Base-by-base conservation (phyloP, 768 basidiomycete genomes). In the Phylloporus scabripes region DNA sequence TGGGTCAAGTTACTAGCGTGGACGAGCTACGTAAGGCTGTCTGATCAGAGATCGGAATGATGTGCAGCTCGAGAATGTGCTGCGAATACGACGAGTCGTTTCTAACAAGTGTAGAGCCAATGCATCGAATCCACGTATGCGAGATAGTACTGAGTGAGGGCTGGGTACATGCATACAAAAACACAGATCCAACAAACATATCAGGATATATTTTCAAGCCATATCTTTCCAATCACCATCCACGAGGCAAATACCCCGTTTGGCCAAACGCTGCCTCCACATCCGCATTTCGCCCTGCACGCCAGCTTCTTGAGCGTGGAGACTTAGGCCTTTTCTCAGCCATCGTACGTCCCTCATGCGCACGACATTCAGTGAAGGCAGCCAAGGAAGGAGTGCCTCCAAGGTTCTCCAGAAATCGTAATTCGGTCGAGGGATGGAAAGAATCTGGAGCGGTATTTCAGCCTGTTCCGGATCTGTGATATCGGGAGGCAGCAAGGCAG, bases 221-320 rank as follows among this genome's bases (percentile, higher is more conserved):
- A 68, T 67, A 51, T 77, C 75, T 51, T 74, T 81, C 86, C 89
- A 90, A 49, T 87, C 81, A 14, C 77, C 74, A 59, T 92, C 89
- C 46, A 91, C 69, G 24, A 92, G 66, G 18, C 74, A 72, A 41
- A 92, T 75, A 1, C 78, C 72, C 57, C 77, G 71, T 48, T 80
- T 72, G 10, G 69, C 70, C 28, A 92, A 70, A 45, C 83, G 75
- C 41, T 77, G 74, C 51, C 74, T 74, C 89, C 89, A 92, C 49
- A 81, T 77, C 54, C 73, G 70, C 80, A 92, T 83, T 62, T 88
- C 85, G 37, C 87, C 89, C 66, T 90, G 88, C 12, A 88, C 77
- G 7, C 89, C 89, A 7, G 88, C 78, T 53, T 77, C 80, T 54
- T 79, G 81, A 21, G 89, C 89, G 50, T 75, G 72, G 0, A 67